Conservation (phyloP, 495 filamentous ascomycete species). For the Darksidea phi region DNA sequence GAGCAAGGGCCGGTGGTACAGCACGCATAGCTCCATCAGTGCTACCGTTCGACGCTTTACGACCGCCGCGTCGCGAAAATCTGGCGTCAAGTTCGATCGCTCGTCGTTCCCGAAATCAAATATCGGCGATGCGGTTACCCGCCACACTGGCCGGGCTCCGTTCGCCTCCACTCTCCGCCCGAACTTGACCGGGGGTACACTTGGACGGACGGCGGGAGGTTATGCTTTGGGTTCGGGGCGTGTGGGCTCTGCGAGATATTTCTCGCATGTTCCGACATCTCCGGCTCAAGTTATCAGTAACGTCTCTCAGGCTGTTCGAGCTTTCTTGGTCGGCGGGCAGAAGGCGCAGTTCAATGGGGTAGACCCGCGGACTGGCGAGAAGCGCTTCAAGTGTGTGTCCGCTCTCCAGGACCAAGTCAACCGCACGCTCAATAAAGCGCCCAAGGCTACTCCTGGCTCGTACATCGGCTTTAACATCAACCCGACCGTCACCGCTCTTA, state of each 20-base stretch:
- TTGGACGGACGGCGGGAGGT: slow-evolving; percentile 81
- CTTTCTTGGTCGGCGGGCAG: slow-evolving; percentile 83
- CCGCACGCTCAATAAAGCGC: slow-evolving; percentile 56
- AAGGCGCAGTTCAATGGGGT: slow-evolving; percentile 80
- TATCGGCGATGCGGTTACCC: slow-evolving; percentile 63
- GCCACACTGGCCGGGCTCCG: slow-evolving; percentile 69
- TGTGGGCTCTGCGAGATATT: slow-evolving; percentile 73
- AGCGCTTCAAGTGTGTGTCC: slow-evolving; percentile 70
- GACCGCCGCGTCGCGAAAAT: slow-evolving; percentile 47
- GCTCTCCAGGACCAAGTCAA: slow-evolving; percentile 67
- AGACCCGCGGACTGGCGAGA: slow-evolving; percentile 64
- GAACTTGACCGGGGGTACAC: slow-evolving; percentile 83
- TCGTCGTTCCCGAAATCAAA: slow-evolving; percentile 64
- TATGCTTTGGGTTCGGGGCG: slow-evolving; percentile 73
- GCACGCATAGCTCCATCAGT: slow-evolving; percentile 61
- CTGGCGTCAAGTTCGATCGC: slow-evolving; percentile 59
- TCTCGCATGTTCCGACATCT: slow-evolving; percentile 80
- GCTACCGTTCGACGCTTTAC: slow-evolving; percentile 61
- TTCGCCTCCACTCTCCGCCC: slow-evolving; percentile 90
- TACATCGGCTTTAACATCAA: slow-evolving; percentile 81
- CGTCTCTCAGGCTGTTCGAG: slow-evolving; percentile 84
- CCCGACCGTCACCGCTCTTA: slow-evolving; percentile 83
- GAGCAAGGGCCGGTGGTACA: slow-evolving; percentile 65
- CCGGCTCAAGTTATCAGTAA: slow-evolving; percentile 92
- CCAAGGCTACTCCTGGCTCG: slow-evolving; percentile 65